A percentile compares a stretch with the other conserved stretches of the same genome.
Evolutionary conservation across 306 rosid species (phyloP).

Genomic region (Comarum palustre): DNA sequence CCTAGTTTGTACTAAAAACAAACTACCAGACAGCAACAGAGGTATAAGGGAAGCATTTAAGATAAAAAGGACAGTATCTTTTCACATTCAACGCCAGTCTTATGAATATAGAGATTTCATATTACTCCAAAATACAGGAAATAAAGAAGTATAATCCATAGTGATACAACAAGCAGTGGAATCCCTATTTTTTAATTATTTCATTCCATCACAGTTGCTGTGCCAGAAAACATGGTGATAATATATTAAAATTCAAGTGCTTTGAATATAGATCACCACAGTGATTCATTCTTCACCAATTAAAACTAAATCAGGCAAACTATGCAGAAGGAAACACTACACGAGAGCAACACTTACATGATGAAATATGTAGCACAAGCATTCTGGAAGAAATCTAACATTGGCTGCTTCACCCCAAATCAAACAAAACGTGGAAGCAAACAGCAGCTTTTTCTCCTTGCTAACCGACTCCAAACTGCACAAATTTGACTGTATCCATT

Average conservation of each 20-base stretch:
- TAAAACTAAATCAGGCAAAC: neutral
- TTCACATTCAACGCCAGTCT: neutral
- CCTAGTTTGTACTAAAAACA: neutral
- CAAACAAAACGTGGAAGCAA: slow-evolving; percentile 67
- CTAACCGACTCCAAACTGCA: slow-evolving; percentile 59
- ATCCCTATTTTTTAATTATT: neutral
- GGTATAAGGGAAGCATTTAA: neutral
- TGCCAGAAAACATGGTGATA: neutral
- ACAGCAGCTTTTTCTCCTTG: slow-evolving; percentile 71
- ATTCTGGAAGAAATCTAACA: slow-evolving; percentile 90
- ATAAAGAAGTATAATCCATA: neutral
- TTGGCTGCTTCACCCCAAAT: slow-evolving; percentile 97
- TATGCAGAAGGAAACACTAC: neutral
- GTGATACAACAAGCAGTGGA: neutral
- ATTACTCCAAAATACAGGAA: neutral
- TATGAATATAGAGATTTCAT: neutral
- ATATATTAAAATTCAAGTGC: neutral
- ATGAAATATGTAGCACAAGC: slow-evolving; percentile 98
- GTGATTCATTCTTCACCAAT: slow-evolving; percentile 3
- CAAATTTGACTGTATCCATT: slow-evolving; percentile 20
- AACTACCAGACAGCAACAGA: neutral
- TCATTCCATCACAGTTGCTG: neutral
- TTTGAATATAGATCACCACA: neutral
- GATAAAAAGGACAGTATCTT: neutral
- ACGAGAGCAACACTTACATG: slow-evolving; percentile 58